Percentiles rank a stretch among this genome's conserved stretches.
phyloP scores from a whole-genome alignment of 306 rosid genomes.

The Datisca glomerata region DNA sequence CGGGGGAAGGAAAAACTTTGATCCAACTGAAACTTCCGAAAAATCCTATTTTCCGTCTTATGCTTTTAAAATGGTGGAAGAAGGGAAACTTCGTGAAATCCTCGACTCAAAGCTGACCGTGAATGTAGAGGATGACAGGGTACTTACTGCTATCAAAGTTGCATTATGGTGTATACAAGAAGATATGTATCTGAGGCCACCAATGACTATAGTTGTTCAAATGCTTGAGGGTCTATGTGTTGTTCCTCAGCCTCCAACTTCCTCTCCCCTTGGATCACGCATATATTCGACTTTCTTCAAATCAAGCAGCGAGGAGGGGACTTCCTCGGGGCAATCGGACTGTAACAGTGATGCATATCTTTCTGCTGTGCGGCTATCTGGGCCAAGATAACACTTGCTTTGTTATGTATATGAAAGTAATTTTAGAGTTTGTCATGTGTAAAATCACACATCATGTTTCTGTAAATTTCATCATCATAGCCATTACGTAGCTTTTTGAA shows the following conservation, averaged over 20 bases:
- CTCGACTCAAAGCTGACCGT: constrained; percentile 30
- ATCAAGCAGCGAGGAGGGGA: constrained; percentile 43
- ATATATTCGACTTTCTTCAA: constrained; percentile 32
- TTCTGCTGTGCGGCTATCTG: constrained; percentile 58
- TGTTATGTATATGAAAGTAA: no score
- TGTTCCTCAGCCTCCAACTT: constrained; percentile 53
- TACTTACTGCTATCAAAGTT: constrained; percentile 43
- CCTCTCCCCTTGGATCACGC: constrained; percentile 45
- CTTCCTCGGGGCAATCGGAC: constrained; percentile 73
- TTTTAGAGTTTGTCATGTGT: no score
- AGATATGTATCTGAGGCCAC: constrained; percentile 69
- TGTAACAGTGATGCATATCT: constrained; percentile 50
- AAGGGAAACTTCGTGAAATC: constrained; percentile 50
- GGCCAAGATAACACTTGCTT: no score
- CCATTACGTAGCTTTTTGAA: no score
- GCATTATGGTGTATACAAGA: constrained; percentile 93
- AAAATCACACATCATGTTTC: no score
- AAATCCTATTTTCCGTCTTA: constrained; percentile 69
- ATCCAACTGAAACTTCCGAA: constrained; percentile 41
- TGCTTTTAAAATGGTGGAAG: constrained; percentile 80
- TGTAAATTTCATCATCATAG: no score
- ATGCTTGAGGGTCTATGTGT: constrained; percentile 70
- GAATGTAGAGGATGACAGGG: constrained; percentile 29
- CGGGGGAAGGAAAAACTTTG: constrained; percentile 78
- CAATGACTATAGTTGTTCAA: constrained; percentile 83